A percentile compares a stretch with the other conserved stretches of the same genome.
These are phyloP conservation scores for Epicoccum sorghinum DNA, from an alignment of 2,329 filamentous ascomycete species.

Conservation along the genomic window DNA sequence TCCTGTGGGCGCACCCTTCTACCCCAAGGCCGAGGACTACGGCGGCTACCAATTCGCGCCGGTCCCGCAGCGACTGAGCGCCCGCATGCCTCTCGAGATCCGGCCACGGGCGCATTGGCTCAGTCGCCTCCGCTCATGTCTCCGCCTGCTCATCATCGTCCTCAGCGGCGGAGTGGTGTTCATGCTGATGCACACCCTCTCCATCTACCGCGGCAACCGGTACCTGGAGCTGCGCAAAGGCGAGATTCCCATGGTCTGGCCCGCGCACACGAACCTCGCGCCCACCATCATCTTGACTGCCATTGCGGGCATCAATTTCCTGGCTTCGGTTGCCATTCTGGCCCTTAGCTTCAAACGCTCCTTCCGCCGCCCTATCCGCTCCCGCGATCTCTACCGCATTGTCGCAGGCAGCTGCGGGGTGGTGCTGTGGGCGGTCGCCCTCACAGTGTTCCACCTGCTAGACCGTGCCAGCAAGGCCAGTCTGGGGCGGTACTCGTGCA, in stretches of 20 bases:
- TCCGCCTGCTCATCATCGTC: conserved; percentile 46
- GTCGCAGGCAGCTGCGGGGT: conserved; percentile 43
- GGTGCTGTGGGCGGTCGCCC: conserved; percentile 40
- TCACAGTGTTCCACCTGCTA: conserved; percentile 42
- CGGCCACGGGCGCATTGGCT: conserved; percentile 43
- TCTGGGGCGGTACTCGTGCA: conserved; percentile 45
- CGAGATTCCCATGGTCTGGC: conserved; percentile 48
- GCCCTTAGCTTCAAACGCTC: conserved; percentile 41
- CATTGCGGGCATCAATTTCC: conserved; percentile 42
- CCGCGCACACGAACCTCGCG: conserved; percentile 44
- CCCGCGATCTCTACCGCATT: conserved; percentile 43
- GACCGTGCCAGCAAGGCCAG: conserved; percentile 47
- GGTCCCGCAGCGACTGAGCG: conserved; percentile 28
- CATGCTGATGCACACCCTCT: conserved; percentile 45
- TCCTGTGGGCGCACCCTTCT: conserved; percentile 26
- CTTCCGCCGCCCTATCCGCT: conserved; percentile 43
- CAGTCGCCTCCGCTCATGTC: conserved; percentile 43
- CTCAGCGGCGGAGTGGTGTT: conserved; percentile 45
- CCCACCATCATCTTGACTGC: conserved; percentile 44
- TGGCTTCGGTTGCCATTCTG: conserved; percentile 42
- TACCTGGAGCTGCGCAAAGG: conserved; percentile 45
- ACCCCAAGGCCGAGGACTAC: conserved; percentile 28
- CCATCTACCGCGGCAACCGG: conserved; percentile 43
- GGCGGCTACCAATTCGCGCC: conserved; percentile 19
- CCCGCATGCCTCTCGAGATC: conserved; percentile 39